These are phyloP conservation scores for Bombardia bombarda DNA, from an alignment of 495 filamentous ascomycete genomes.

Conservation along the genomic window DNA sequence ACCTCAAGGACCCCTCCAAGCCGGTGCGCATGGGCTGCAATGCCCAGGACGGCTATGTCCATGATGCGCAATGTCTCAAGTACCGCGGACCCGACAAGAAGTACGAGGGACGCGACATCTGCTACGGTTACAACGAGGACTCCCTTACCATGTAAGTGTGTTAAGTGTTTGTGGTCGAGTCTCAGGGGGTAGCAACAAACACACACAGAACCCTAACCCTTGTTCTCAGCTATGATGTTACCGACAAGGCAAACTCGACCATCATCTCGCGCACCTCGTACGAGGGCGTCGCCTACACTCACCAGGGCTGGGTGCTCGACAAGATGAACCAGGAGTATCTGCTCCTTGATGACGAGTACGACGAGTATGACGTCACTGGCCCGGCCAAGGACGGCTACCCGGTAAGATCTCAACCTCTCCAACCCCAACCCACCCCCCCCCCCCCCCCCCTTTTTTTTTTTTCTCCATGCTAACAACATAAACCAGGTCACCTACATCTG, in stretches of 20 bases:
- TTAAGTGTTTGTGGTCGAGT: no score
- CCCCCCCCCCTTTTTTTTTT: no score
- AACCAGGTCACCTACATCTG: constrained; percentile 50
- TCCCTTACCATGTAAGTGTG: constrained; percentile 37
- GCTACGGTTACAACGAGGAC: constrained; percentile 52
- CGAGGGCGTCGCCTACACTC: constrained; percentile 48
- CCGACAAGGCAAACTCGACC: constrained; percentile 36
- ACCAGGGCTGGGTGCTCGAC: constrained; percentile 55
- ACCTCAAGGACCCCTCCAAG: constrained; percentile 33
- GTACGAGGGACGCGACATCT: constrained; percentile 48
- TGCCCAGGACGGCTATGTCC: constrained; percentile 47
- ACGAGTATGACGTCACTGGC: constrained; percentile 42
- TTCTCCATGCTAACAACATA: no score
- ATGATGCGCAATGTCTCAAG: constrained; percentile 52
- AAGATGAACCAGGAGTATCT: constrained; percentile 46
- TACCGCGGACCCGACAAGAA: constrained; percentile 48
- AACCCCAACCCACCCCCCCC: no score
- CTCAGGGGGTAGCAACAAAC: no score
- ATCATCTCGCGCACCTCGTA: constrained; percentile 49
- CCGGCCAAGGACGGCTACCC: constrained; percentile 38
- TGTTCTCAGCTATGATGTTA: constrained; percentile 47
- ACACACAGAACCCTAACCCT: no score
- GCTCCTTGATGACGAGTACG: constrained; percentile 53
- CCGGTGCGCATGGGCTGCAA: constrained; percentile 37
- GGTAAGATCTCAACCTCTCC: no score